Base-by-base conservation (phyloP, 2,329 filamentous ascomycete species). In the Stagonosporopsis vannaccii region DNA sequence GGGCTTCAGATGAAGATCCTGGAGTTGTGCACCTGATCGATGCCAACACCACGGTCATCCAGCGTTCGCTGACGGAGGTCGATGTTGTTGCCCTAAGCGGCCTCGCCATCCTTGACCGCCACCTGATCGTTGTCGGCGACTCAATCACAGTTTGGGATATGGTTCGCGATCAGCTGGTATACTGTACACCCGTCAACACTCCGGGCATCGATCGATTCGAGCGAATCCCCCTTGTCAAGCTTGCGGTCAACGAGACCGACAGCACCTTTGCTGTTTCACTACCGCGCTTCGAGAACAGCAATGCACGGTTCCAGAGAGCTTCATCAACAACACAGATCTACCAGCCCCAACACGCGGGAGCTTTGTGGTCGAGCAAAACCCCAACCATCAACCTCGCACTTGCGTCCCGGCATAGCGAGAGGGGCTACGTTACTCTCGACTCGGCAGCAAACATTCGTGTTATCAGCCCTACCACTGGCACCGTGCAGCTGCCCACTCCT, bases 141-240 rank as follows among this genome's bases (percentile, higher is more conserved):
- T 84, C 86, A 25, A 81, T 97, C 8, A 82, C 86, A 36, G 88
- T 97, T 32, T 97, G 92, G 81, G 90, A 99, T 73, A 84, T 96
- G 11, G 90, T 98, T 7, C 82, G 87, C 46, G 90, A 96, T 67
- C 84, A 88, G 65, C 81, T 93, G 42, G 84, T 85, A 32, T 92
- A 89, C 68, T 86, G 85, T 44, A 81, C 90, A 46, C 78, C 83
- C 23, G 78, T 92, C 13, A 54, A 73, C 74, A 68, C 58, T 32
- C 74, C 59, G 56, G 72, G 59, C 57, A 68, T 56, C 30, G 73
- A 77, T 37, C 67, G 47, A 58, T 65, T 43, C 35, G 73, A 77
- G 37, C 77, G 77, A 45, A 72, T 77, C 56, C 74, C 84, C 35
- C 70, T 74, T 23, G 65, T 51, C 19, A 88, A 90, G 52, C 80